Evolutionary conservation across 352 stramenopile species (phyloP), one percentile per base, ranked within the genome.

Genomic region (Discostella stelligera): DNA sequence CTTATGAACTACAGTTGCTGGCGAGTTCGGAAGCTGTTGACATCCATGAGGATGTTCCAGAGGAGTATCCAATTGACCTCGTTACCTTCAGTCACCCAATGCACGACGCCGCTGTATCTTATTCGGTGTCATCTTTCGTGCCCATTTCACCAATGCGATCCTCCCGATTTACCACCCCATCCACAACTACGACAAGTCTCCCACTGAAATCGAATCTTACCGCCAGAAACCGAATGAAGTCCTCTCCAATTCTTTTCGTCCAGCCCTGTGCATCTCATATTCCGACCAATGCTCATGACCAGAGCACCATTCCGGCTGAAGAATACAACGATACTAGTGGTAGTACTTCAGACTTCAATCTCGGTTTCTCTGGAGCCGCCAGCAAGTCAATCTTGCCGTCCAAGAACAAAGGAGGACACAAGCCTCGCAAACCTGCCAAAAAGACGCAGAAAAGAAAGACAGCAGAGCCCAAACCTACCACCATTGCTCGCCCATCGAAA

Each of bases 1-100:
- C 64, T 16, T 14, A 37, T 21, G 64, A 72, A 20, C 64, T 72
- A 8, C 64, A 62, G 18, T 25, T 55, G 39, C 23, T 72, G 39
- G 64, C 50, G n/a, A 16, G 50, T 39, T 72, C 64, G 25, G 21
- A 59, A 48, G 64, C 50, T 14, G 58, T 18, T 18, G 25, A 10
- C 7, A 8, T 14, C 20, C 18, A 9, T 10, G 8, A 11, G 6
- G 23, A 50, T 20, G 16, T 30, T 39, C 53, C 53, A 21, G 16
- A 8, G 11, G 53, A 46, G 9, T 44, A 27, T 8, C 23, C 53
- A n/a, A 27, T 37, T 10, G 53, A 37, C 25, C 37, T 44, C 37
- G 37, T 61, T 46, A 16, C 53, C 53, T 1, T 46, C 3, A 14
- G 37, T 44, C 37, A 44, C 0, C 37, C 37, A 10, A 14, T 44